Percentiles rank a stretch among this genome's conserved stretches.
phyloP scores from a whole-genome alignment of 2,329 filamentous ascomycete species.

The Chaetothyriales sp. region DNA sequence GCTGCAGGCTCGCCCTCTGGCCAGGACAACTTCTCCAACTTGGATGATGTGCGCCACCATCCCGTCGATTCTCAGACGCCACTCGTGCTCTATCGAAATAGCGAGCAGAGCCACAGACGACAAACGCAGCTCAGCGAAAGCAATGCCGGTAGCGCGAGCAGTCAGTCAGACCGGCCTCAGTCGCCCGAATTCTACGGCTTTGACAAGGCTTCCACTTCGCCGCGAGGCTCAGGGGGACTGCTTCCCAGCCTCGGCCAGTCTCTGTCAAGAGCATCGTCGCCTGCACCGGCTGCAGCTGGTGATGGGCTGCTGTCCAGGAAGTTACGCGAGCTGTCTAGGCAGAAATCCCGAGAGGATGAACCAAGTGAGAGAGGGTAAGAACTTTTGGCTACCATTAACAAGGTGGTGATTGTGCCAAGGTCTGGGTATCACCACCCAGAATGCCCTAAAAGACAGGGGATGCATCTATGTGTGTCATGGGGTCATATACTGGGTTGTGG shows the following conservation, averaged over 20 bases:
- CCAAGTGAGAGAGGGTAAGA: too few relatives aligned
- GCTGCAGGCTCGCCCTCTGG: conserved; percentile 13
- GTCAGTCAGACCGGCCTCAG: conserved; percentile 1
- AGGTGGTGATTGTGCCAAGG: too few relatives aligned
- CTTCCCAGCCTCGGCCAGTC: conserved; percentile 4
- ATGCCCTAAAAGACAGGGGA: too few relatives aligned
- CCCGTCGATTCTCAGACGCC: not conserved
- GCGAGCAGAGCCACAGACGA: not conserved
- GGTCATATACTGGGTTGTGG: too few relatives aligned
- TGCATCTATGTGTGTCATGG: too few relatives aligned
- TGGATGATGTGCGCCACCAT: conserved; percentile 3
- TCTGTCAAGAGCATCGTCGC: conserved; percentile 7
- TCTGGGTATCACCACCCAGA: too few relatives aligned
- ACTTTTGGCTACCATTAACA: too few relatives aligned
- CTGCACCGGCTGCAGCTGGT: conserved; percentile 10
- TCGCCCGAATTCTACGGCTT: conserved; percentile 12
- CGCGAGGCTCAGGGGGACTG: conserved; percentile 13
- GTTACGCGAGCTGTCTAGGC: conserved; percentile 11
- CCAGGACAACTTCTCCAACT: conserved; percentile 5
- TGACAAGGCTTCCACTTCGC: conserved; percentile 8
- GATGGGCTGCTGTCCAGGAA: conserved; percentile 15
- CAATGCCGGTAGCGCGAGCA: not conserved
- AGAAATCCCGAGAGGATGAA: conserved; percentile 8
- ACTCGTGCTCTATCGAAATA: not conserved
- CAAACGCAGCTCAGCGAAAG: not conserved